Evolutionary conservation across 352 stramenopile genomes (phyloP), one percentile per base, ranked within the genome.

Genomic region (Phytophthora pisi): DNA sequence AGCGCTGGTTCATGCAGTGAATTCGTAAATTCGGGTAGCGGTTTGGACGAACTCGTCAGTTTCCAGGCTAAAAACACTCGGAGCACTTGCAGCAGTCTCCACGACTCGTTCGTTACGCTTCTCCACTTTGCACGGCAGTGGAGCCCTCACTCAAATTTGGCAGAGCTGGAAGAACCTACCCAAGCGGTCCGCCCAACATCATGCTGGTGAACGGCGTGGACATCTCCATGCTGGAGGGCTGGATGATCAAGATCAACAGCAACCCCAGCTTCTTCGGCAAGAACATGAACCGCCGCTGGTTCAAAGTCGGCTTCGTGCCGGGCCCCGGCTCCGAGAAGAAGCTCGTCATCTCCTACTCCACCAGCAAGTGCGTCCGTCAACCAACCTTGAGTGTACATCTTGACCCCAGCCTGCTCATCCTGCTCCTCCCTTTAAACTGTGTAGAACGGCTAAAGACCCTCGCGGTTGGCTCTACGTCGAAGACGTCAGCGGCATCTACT

Each of bases 281-380:
- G 66, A 86, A 74, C 64, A 85, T 70, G 65, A 92, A 83, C 52
- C 83, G 86, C 3, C 71, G 87, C 5, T 95, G 87, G 87, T 95
- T 95, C 77, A 80, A 82, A 53, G 83, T 95, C 40, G 79, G 72
- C 45, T 90, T 87, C 24, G 75, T 88, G 5, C 64, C 77, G 0
- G 74, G 68, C 0, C 61, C 82, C 7, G 70, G 71, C 20, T 76
- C 87, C 8, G 72, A 91, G 53, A 79, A 73, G 49, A 79, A 79
- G 45, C 82, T 95, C 69, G 78, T 92, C 54, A 85, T 95, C 47
- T 92, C 83, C 50, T 95, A 95, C 69, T 90, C 81, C 50, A 89
- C 81, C 61, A 90, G 61, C 77, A 95, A 95, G 87, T 95, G 55
- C 52, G 83, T 73, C 28, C 28, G 28, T 31, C 30, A 31, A 1